Base-by-base conservation (phyloP, 106 monocot genomes). In the Acorus calamus region DNA sequence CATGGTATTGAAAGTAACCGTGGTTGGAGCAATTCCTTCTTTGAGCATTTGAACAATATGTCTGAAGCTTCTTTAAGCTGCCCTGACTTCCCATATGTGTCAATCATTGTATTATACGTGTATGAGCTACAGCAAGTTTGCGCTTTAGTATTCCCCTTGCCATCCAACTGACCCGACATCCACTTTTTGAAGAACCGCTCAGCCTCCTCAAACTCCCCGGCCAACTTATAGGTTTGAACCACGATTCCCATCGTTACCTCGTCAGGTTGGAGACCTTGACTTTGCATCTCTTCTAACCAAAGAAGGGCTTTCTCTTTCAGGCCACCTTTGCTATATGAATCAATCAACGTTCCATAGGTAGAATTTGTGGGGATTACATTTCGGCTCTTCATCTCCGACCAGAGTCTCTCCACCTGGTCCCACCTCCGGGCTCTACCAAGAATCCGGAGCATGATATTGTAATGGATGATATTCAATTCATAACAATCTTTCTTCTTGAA, bases 51-150 rank as follows among this genome's bases (percentile, higher is more conserved):
- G 77, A 65, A 65, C 68, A 72, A 90, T 46, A 66, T 67, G 11
- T 82, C 70, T 13, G 78, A 84, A 57, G 86, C 94, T 53, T 87
- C 76, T 14, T 80, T 63, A 51, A 94, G 73, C 49, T 72, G 77
- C 7, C 94, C 94, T n/a, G 90, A 77, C 75, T 94, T 94, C 9
- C 85, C 94, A 60, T 87, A 87, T 50, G 79, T 83, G 74, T 90
- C 89, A 12, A 94, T 84, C 66, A 94, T 52, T 5, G 82, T 81
- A 60, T 94, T 94, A 53, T 79, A 89, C 0, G 84, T 86, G 53
- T 89, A 80, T 11, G 82, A 70, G 56, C 82, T 75, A 61, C 66
- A 77, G 59, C 64, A 14, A 42, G 54, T 70, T 41, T 53, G 75
- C 3, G 43, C 47, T 61, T 61, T 43, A 57, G 47, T 55, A 61